Percentiles rank a stretch among this genome's conserved stretches.
Evolutionary conservation across 495 filamentous ascomycete genomes (phyloP).

Genomic region (Durotheca rogersii): DNA sequence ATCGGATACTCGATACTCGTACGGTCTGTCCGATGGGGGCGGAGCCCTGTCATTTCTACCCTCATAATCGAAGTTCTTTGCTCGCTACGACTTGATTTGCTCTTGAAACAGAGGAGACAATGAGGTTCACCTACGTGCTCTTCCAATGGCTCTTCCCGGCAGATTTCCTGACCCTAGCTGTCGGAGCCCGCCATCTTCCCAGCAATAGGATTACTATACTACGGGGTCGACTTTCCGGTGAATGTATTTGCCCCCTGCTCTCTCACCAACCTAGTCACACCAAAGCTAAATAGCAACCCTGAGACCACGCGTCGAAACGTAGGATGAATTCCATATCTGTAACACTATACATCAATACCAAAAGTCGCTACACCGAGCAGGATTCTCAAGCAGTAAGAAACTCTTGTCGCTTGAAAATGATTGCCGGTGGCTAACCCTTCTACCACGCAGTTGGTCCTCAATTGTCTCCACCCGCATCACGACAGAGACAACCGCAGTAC

Average conservation of each 20-base stretch:
- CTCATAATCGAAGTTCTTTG: too few relatives aligned
- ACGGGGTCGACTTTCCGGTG: constrained; percentile 22
- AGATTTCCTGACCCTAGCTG: constrained; percentile 19
- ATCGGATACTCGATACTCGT: too few relatives aligned
- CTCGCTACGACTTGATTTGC: too few relatives aligned
- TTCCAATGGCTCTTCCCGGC: constrained; percentile 12
- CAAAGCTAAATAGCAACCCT: not conserved
- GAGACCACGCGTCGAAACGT: constrained; percentile 32
- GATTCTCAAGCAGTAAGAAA: constrained; percentile 36
- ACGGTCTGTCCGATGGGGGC: too few relatives aligned
- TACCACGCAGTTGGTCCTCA: constrained; percentile 28
- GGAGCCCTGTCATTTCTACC: too few relatives aligned
- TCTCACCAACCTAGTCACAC: not conserved
- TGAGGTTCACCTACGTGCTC: constrained; percentile 20
- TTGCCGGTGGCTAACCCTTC: not conserved
- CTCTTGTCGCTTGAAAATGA: too few relatives aligned
- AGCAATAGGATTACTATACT: constrained; percentile 4
- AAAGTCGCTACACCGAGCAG: constrained; percentile 33
- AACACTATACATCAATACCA: constrained; percentile 34
- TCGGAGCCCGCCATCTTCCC: constrained; percentile 22
- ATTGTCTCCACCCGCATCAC: constrained; percentile 36
- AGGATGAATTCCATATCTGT: constrained; percentile 36
- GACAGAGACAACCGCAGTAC: constrained; percentile 31
- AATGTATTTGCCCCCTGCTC: not conserved
- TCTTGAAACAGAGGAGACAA: too few relatives aligned